phyloP scores from a whole-genome alignment of 176 grass and related monocot species.

The Ananas comosus region DNA sequence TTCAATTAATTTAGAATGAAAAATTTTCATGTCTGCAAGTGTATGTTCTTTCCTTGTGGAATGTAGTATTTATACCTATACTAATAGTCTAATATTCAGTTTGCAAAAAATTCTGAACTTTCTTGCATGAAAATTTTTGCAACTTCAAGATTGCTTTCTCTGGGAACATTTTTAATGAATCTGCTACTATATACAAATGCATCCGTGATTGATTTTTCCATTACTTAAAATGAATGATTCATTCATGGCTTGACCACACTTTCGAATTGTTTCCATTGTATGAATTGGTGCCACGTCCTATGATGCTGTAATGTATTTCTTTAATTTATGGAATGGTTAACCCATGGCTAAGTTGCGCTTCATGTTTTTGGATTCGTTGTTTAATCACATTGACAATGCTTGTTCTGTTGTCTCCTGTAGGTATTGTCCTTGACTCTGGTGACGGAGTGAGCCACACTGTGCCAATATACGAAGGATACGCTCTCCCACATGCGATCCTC shows the following conservation, averaged over 20 bases:
- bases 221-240: not conserved
- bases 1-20: not conserved
- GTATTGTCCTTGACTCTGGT: conserved; percentile 7
- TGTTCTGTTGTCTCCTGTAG: not conserved
- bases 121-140: not conserved
- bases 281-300: not conserved
- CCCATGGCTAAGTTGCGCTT: not conserved
- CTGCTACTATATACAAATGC: not conserved
- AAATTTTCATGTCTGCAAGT: not conserved
- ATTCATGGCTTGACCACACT: not conserved
- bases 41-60: not conserved
- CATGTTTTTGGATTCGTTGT: not conserved
- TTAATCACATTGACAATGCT: not conserved
- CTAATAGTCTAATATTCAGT: no score
- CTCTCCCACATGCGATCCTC: conserved; percentile 9
- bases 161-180: not conserved
- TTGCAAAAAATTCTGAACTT: not conserved
- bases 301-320: no score
- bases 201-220: not conserved
- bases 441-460: conserved; percentile 15
- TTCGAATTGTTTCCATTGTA: not conserved
- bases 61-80: not conserved
- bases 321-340: no score
- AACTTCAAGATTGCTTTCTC: not conserved
- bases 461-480: conserved; percentile 2